These are phyloP conservation scores for Fonsecaea pedrosoi DNA, from an alignment of 2,329 filamentous ascomycete species.

Conservation along the genomic window DNA sequence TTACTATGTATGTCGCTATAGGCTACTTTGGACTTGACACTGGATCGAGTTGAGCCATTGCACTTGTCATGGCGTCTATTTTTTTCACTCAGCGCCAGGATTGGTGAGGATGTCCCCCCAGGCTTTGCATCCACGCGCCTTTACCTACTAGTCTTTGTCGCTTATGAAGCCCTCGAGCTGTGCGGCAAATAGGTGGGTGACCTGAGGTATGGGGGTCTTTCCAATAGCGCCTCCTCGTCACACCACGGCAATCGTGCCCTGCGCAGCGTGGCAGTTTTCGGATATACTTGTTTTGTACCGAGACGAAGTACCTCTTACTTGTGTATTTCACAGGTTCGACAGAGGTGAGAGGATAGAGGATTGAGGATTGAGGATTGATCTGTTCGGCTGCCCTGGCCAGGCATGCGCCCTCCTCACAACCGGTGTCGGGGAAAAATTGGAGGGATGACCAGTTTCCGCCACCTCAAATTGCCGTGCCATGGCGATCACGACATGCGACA, in stretches of 20 bases:
- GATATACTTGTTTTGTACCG: neutral
- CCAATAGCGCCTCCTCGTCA: constrained; percentile 12
- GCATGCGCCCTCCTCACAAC: neutral
- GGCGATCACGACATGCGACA: constrained; percentile 26
- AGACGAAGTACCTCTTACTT: neutral
- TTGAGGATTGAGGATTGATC: neutral
- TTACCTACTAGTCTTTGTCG: constrained; percentile 10
- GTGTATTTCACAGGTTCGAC: neutral
- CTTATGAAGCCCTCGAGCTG: constrained; percentile 15
- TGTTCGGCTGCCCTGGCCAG: neutral
- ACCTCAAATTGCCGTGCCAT: constrained; percentile 15
- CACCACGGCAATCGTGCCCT: constrained; percentile 7
- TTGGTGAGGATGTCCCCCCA: constrained; percentile 13
- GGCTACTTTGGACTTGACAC: neutral
- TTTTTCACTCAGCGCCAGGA: neutral
- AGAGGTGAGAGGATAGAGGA: neutral
- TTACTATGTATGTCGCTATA: neutral
- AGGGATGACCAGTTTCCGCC: constrained; percentile 25
- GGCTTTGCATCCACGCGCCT: constrained; percentile 10
- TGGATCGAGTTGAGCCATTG: neutral
- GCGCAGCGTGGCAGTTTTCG: neutral
- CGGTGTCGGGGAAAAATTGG: constrained; percentile 12
- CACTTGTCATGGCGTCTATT: constrained; percentile 8
- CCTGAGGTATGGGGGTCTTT: neutral
- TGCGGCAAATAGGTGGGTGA: constrained; percentile 14